A percentile compares a stretch with the other conserved stretches of the same genome.
phyloP scores from a whole-genome alignment of 345 rosid genomes.

The Draba incana region DNA sequence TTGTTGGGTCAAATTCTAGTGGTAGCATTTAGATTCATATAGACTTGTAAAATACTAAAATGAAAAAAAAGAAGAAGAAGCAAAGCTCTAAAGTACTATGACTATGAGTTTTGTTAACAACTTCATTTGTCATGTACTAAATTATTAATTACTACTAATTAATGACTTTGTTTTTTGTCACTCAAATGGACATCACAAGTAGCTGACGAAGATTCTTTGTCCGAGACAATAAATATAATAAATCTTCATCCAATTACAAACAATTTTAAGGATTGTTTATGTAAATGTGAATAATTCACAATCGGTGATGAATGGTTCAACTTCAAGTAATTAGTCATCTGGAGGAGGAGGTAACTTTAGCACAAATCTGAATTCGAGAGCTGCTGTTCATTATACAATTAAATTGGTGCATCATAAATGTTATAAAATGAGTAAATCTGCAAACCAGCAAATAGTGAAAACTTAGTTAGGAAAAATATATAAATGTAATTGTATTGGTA shows the following conservation, averaged over 20 bases:
- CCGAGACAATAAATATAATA: constrained; percentile 18
- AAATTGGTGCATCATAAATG: too few relatives aligned
- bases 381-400: too few relatives aligned
- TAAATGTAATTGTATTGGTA: too few relatives aligned
- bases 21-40: neutral
- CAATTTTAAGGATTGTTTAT: neutral
- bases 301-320: neutral
- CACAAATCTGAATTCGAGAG: too few relatives aligned
- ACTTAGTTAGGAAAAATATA: too few relatives aligned
- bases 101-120: neutral
- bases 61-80: neutral
- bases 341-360: too few relatives aligned
- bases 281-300: neutral
- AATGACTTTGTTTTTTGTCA: constrained; percentile 11
- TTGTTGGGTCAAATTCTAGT: neutral
- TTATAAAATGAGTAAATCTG: too few relatives aligned
- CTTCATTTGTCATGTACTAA: constrained; percentile 2
- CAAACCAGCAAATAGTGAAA: too few relatives aligned
- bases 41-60: neutral
- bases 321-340: constrained; percentile 3
- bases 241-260: constrained; percentile 3
- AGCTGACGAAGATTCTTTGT: constrained; percentile 20
- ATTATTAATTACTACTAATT: neutral
- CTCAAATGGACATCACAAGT: constrained; percentile 26
- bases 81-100: neutral